These are phyloP conservation scores for Globisporangium polare DNA, from an alignment of 352 stramenopile species.

Conservation along the genomic window DNA sequence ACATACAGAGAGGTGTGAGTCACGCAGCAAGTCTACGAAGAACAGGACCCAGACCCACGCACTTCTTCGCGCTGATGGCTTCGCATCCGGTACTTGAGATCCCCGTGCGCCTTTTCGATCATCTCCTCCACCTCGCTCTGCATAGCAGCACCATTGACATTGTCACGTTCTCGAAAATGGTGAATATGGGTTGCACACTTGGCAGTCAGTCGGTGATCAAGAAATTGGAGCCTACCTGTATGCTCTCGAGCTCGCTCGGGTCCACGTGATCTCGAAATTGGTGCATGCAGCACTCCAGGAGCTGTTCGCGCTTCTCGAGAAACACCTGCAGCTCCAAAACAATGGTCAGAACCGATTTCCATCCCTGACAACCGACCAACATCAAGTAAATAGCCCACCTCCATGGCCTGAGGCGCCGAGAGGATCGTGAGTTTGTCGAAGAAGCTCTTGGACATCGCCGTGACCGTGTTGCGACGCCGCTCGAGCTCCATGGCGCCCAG, in stretches of 20 bases:
- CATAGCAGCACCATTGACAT: too few relatives aligned
- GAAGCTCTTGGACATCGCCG: slow-evolving; percentile 33
- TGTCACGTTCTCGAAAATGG: background rate
- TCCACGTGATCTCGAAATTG: slow-evolving; percentile 18
- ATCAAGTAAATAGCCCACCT: slow-evolving; percentile 11
- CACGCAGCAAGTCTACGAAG: background rate
- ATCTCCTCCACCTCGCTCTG: slow-evolving; percentile 24
- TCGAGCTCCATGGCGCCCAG: slow-evolving; percentile 24
- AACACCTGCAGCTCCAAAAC: slow-evolving; percentile 17
- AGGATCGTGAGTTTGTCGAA: slow-evolving; percentile 40
- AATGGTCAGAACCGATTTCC: background rate
- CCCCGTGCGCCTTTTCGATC: slow-evolving; percentile 18
- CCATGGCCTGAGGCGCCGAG: slow-evolving; percentile 27
- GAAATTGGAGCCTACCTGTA: slow-evolving; percentile 15
- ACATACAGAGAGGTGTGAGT: background rate
- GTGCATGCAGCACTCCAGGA: slow-evolving; percentile 26
- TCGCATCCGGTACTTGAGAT: slow-evolving; percentile 18
- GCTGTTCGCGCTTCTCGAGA: slow-evolving; percentile 23
- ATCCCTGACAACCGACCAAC: background rate
- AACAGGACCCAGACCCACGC: background rate
- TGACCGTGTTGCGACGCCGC: slow-evolving; percentile 23
- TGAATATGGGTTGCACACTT: background rate
- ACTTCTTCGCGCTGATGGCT: slow-evolving; percentile 24
- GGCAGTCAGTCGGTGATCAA: too few relatives aligned
- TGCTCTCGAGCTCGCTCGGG: slow-evolving; percentile 17